Conservation (phyloP, 805 yeast species). For the Wickerhamomyces ciferrii region DNA sequence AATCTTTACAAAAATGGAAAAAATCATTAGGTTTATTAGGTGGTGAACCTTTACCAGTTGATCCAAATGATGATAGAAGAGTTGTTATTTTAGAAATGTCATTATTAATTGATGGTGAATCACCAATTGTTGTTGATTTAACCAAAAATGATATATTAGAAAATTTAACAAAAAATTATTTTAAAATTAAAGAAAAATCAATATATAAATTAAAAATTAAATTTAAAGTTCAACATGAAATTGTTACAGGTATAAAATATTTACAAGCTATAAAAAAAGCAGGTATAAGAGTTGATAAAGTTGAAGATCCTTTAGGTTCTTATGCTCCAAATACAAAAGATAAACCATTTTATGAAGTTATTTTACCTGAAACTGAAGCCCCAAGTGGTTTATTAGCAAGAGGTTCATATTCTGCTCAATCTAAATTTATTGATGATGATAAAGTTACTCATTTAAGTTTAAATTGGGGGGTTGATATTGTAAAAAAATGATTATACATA, state of each 20-base stretch:
- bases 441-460: slow-evolving; percentile 63
- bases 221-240: slow-evolving; percentile 85
- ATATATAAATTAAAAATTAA: slow-evolving; percentile 66
- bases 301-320: slow-evolving; percentile 85
- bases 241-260: slow-evolving; percentile 85
- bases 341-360: slow-evolving; percentile 69
- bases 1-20: slow-evolving; percentile 88
- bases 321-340: slow-evolving; percentile 84
- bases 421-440: slow-evolving; percentile 87
- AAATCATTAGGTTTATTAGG: slow-evolving; percentile 73
- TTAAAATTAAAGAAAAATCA: slow-evolving; percentile 75
- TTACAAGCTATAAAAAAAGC: slow-evolving; percentile 81
- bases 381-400: slow-evolving; percentile 88
- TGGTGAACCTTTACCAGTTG: slow-evolving; percentile 56
- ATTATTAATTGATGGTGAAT: slow-evolving; percentile 61
- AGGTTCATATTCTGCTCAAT: slow-evolving; percentile 75
- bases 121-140: slow-evolving; percentile 63
- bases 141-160: slow-evolving; percentile 57
- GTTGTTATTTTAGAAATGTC: slow-evolving; percentile 80
- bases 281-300: slow-evolving; percentile 81
- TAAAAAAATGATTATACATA: slow-evolving; percentile 38
- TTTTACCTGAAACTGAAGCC: slow-evolving; percentile 71
- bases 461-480: slow-evolving; percentile 84
- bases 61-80: slow-evolving; percentile 60
- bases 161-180: slow-evolving; percentile 55